These are phyloP conservation scores for Grifola frondosa DNA, from an alignment of 1,284 basidiomycete species.

Conservation along the genomic window DNA sequence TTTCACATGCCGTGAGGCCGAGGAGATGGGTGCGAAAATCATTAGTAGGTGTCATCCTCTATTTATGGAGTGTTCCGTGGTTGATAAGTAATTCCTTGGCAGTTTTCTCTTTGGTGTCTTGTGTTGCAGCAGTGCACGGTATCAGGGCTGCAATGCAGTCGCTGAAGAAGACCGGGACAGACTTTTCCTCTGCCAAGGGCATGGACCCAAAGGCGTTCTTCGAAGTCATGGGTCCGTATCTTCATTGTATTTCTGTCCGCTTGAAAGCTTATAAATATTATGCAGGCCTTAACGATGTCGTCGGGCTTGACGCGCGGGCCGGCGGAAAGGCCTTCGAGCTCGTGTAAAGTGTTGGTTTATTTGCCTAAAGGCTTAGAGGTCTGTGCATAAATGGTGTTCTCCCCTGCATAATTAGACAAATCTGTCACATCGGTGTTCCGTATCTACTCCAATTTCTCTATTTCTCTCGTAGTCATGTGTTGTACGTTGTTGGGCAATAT, in stretches of 20 bases:
- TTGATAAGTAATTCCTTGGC: constrained; percentile 1
- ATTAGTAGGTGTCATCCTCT: constrained; percentile 52
- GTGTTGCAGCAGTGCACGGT: constrained; percentile 70
- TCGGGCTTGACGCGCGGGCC: constrained; percentile 56
- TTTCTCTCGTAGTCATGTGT: no score
- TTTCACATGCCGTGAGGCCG: constrained; percentile 67
- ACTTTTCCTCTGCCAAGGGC: constrained; percentile 63
- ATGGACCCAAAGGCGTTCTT: constrained; percentile 80
- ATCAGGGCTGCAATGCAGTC: constrained; percentile 72
- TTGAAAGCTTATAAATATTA: constrained; percentile 16
- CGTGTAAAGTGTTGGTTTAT: no score
- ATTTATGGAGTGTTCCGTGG: background rate
- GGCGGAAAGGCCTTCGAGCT: constrained; percentile 58
- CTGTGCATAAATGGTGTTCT: no score
- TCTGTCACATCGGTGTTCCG: no score
- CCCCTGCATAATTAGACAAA: no score
- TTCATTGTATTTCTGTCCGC: no score
- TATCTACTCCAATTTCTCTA: no score
- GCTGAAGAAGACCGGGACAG: constrained; percentile 74
- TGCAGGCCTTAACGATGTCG: constrained; percentile 52
- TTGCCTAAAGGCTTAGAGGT: no score
- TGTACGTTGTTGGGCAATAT: no score
- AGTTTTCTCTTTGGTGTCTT: constrained; percentile 72
- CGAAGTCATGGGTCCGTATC: constrained; percentile 73
- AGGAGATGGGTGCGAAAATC: constrained; percentile 69